Evolutionary conservation across 306 rosid genomes (phyloP), one percentile per base, ranked within the genome.

Genomic region (Prunus dulcis): DNA sequence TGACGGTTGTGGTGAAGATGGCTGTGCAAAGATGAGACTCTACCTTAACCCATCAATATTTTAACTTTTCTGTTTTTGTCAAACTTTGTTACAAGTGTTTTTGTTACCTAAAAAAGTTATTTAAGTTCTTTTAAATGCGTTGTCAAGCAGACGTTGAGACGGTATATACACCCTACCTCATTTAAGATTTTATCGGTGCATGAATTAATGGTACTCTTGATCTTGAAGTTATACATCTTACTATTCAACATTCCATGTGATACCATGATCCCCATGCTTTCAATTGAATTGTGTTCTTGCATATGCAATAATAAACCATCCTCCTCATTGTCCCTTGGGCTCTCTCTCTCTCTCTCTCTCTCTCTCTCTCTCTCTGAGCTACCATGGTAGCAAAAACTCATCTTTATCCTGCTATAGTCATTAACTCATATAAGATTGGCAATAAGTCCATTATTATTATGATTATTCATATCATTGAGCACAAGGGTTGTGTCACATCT

Each of bases 161-260:
- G 0, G 41, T 38, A 38, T 38, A 38, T 38, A 38, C 43, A 38
- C 0, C 2, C 9, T 6, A 38, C 2, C 9, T 38, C 9, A 34
- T 34, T 34, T 0, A 34, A 34, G 9, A 34, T 34, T 34, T 34
- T 34, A 2, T 34, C 9, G 0, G 9, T 38, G 43, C 43, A 38
- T 38, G 43, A 38, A 38, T 38, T 38, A 38, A 38, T 38, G 43
- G 9, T 38, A 38, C 8, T 34, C 41, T 34, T 34, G 41, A 6
- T 38, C 43, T 38, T 38, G 38, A 34, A 34, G 38, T 34, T 34
- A 34, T 5, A 32, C 7, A 32, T 32, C 43, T 34, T 34, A 56
- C 12, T 30, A 14, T 64, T 62, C 53, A 73, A 75, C 83, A 83
- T 49, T 79, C 78, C 86, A 83, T 75, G 83, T 78, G 82, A 78